Conservation (phyloP, 2,329 filamentous ascomycete genomes). For the Diaporthe vaccinii region DNA sequence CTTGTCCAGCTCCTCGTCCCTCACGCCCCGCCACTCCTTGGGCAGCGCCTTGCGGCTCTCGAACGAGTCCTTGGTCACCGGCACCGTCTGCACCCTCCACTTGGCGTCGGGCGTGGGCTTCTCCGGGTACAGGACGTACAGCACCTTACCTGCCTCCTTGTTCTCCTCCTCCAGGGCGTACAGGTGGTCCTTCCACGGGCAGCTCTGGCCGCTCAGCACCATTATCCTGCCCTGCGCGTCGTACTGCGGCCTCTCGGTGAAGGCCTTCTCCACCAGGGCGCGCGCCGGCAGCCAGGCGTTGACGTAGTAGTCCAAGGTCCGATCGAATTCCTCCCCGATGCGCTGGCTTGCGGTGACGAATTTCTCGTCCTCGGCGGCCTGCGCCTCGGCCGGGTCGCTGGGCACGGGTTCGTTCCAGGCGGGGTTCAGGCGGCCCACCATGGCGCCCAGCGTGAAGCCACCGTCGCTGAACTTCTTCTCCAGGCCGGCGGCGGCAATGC, state of each 20-base stretch:
- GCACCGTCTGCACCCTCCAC: slow-evolving; percentile 96
- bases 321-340: slow-evolving; percentile 90
- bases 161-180: slow-evolving; percentile 84
- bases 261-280: slow-evolving; percentile 81
- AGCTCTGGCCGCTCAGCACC: slow-evolving; percentile 81
- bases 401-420: slow-evolving; percentile 79
- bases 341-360: slow-evolving; percentile 84
- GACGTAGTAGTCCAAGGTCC: slow-evolving; percentile 82
- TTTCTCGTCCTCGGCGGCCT: slow-evolving; percentile 83
- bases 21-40: slow-evolving; percentile 90
- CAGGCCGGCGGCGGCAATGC: slow-evolving; percentile 77
- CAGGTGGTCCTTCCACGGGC: slow-evolving; percentile 97
- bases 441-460: slow-evolving; percentile 85
- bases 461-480: slow-evolving; percentile 87
- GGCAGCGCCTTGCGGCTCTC: slow-evolving; percentile 92
- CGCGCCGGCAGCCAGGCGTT: slow-evolving; percentile 90
- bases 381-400: slow-evolving; percentile 68
- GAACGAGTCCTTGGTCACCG: slow-evolving; percentile 86
- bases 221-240: slow-evolving; percentile 84
- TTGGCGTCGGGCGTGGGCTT: slow-evolving; percentile 80
- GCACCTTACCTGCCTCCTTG: slow-evolving; percentile 67
- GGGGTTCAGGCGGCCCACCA: slow-evolving; percentile 85
- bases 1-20: slow-evolving; percentile 86
- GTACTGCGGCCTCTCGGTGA: slow-evolving; percentile 74
- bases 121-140: slow-evolving; percentile 95